phyloP scores from a whole-genome alignment of 495 filamentous ascomycete species.

The Tuber borchii region DNA sequence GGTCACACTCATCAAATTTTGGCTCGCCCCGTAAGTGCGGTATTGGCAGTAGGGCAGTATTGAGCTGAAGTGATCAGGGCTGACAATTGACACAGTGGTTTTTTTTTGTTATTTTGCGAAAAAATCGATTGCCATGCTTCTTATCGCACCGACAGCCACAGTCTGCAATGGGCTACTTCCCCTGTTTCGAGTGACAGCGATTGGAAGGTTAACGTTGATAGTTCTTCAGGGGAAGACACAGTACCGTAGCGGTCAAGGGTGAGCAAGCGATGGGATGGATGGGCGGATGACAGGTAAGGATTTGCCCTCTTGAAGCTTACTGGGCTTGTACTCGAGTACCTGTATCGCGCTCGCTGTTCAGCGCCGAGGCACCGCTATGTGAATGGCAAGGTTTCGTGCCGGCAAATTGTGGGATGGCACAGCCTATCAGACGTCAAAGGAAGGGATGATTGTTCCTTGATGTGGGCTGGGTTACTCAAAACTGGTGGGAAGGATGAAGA shows the following conservation, averaged over 20 bases:
- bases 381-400: not conserved
- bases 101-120: not conserved
- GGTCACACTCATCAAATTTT: too few species aligned
- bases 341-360: not conserved
- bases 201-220: not conserved
- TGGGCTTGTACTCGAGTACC: too few species aligned
- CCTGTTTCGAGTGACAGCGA: not conserved
- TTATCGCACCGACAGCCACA: not conserved
- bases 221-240: not conserved
- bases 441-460: not conserved
- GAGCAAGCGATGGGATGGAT: not conserved
- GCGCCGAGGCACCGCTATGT: not conserved
- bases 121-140: not conserved
- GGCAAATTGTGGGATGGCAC: not conserved
- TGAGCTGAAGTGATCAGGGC: not conserved
- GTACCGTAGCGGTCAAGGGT: not conserved
- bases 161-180: not conserved
- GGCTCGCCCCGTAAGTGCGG: too few species aligned
- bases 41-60: not conserved
- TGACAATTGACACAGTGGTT: not conserved
- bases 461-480: not conserved
- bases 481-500: not conserved
- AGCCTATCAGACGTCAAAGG: slow-evolving; percentile 3
- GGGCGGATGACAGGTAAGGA: not conserved
- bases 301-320: not conserved